Evolutionary conservation across 2,329 filamentous ascomycete species (phyloP), one percentile per base, ranked within the genome.

Genomic region (Thelonectria rubi): DNA sequence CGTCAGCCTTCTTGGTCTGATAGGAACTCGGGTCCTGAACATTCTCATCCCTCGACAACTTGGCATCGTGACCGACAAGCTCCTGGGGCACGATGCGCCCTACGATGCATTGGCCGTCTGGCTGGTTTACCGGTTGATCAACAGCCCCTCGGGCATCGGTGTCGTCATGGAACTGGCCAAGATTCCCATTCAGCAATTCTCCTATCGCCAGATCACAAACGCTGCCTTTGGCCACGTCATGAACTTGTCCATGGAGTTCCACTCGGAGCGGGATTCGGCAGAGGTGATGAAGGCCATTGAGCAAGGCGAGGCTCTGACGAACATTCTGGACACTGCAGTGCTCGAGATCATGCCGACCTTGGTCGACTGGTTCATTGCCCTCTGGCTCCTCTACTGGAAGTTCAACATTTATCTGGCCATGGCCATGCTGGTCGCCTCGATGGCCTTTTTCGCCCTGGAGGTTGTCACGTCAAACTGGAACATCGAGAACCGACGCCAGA

Each of bases 171-270:
- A 47, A 1, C 37, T 77, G 18, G 69, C 70, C 49, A 76, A 75
- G 45, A 75, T 77, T 1, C 75, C 76, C 0, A 75, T 77, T 11
- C 69, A 72, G 66, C 75, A 77, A 37, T 77, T 73, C 15, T 76
- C 76, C 2, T 86, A 88, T 64, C 79, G 82, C 49, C 80, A 82
- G 17, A 81, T 92, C 48, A 84, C 82, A 11, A 84, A 84, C 1
- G 81, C 86, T 2, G 85, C 88, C 0, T 92, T 91, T 71, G 81
- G 83, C 58, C 88, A 92, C 60, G 82, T 92, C 34, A 87, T 92
- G 82, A 80, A 79, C n/a, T 79, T 91, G 1, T 89, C 87, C 0
- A 89, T 89, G 77, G 88, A 91, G 63, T 92, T 91, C 56, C 89
- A 92, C 70, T 86, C 86, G 17, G 82, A 83, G 51, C 89, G 89